Evolutionary conservation across 371 early-diverging fungal species (phyloP).

Genomic region (Mucor plumbeus): DNA sequence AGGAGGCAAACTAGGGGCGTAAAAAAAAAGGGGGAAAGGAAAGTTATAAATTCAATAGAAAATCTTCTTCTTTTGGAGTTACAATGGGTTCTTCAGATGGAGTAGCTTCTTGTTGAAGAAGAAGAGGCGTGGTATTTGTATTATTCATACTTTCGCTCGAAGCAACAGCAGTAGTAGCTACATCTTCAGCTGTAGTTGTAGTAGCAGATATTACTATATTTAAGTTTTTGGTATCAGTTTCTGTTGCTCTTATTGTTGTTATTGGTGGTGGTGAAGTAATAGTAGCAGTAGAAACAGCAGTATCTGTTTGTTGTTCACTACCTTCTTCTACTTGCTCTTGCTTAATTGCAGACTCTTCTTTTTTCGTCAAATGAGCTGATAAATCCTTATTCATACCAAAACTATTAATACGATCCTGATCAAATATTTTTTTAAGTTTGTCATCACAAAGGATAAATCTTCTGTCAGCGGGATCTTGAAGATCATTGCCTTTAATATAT

Average conservation of each 20-base stretch:
- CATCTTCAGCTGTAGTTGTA: neutral
- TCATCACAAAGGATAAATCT: conserved; percentile 62
- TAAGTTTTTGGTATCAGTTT: neutral
- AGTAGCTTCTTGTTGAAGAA: neutral
- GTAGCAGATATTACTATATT: neutral
- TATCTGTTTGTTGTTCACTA: neutral
- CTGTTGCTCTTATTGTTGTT: neutral
- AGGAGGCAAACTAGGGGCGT: neutral
- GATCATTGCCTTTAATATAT: conserved; percentile 62
- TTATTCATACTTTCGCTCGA: neutral
- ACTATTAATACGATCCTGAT: conserved; percentile 54
- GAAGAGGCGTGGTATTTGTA: conserved; percentile 4
- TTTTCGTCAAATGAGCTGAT: conserved; percentile 57
- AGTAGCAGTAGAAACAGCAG: neutral
- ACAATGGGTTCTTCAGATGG: neutral
- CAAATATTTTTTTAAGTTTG: conserved; percentile 56
- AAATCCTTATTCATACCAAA: conserved; percentile 66
- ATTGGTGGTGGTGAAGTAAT: neutral
- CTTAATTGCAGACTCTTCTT: conserved; percentile 22
- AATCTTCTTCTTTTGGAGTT: conserved; percentile 11
- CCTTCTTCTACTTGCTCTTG: conserved; percentile 2
- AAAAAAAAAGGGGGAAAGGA: conserved; percentile 4
- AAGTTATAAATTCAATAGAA: conserved; percentile 13
- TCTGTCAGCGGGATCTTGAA: conserved; percentile 66
- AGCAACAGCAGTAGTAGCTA: conserved; percentile 5